A percentile compares a stretch with the other conserved stretches of the same genome.
Conservation (phyloP, 1,284 basidiomycete species). For the Sporisorium exsertum region DNA sequence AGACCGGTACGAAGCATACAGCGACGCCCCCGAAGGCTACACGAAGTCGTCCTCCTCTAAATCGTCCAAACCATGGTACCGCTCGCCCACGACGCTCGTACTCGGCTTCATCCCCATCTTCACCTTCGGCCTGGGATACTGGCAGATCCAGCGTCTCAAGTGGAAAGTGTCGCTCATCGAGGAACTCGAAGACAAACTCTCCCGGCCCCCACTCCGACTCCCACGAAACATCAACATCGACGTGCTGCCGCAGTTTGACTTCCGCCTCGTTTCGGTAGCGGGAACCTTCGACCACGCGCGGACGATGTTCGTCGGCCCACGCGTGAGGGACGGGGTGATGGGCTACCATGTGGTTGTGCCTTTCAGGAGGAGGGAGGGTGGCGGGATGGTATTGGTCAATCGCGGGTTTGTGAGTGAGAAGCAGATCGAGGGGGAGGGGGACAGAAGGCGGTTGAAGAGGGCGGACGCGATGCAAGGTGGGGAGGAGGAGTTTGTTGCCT, state of each 20-base stretch:
- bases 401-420: slow-evolving; percentile 82
- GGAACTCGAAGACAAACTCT: slow-evolving; percentile 90
- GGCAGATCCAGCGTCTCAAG: slow-evolving; percentile 88
- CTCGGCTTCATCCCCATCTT: slow-evolving; percentile 89
- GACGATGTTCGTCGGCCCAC: slow-evolving; percentile 87
- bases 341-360: slow-evolving; percentile 91
- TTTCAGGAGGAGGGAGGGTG: slow-evolving; percentile 75
- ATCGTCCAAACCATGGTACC: slow-evolving; percentile 53
- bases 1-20: slow-evolving; percentile 17
- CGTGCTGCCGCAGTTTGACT: slow-evolving; percentile 59
- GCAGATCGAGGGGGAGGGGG: slow-evolving; percentile 66
- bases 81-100: slow-evolving; percentile 72
- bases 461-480: slow-evolving; percentile 24
- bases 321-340: slow-evolving; percentile 85
- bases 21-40: slow-evolving; percentile 40
- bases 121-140: slow-evolving; percentile 90
- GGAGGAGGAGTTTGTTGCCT: slow-evolving; percentile 36
- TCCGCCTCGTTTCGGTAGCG: slow-evolving; percentile 54
- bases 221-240: slow-evolving; percentile 81
- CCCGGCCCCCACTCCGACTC: slow-evolving; percentile 81
- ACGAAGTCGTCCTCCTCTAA: slow-evolving; percentile 20
- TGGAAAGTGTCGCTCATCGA: slow-evolving; percentile 97
- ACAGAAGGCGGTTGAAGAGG: slow-evolving; percentile 39
- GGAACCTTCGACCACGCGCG: slow-evolving; percentile 72
- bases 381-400: slow-evolving; percentile 77